Evolutionary conservation across 345 rosid genomes (phyloP).

Genomic region (Clausena lansium): DNA sequence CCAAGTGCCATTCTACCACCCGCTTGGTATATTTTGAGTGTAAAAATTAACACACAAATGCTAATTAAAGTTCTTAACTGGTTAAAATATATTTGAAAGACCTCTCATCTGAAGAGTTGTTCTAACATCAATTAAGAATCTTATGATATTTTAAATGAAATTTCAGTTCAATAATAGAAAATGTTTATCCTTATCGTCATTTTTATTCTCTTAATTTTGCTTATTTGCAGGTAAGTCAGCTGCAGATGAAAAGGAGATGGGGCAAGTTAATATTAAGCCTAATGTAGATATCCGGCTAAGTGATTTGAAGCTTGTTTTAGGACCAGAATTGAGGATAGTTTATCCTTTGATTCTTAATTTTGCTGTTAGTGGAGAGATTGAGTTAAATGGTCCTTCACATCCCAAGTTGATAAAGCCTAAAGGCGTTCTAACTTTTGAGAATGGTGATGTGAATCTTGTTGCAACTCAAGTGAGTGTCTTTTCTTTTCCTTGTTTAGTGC

Average conservation of each 20-base stretch:
- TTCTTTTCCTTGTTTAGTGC: not conserved
- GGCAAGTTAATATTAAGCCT: slow-evolving; percentile 66
- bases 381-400: slow-evolving; percentile 87
- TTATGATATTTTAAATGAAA: not conserved
- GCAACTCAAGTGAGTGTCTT: slow-evolving; percentile 76
- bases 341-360: slow-evolving; percentile 93
- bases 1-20: not conserved
- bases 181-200: not conserved
- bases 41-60: not conserved
- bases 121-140: not conserved
- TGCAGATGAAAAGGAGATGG: slow-evolving; percentile 67
- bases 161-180: not conserved
- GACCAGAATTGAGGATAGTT: slow-evolving; percentile 88
- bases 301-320: slow-evolving; percentile 88
- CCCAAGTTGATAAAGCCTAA: slow-evolving; percentile 86
- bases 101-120: not conserved
- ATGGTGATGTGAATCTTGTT: slow-evolving; percentile 98
- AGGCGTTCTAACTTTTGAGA: slow-evolving; percentile 89
- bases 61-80: not conserved
- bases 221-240: slow-evolving; percentile 61
- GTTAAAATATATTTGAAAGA: not conserved
- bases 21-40: not conserved
- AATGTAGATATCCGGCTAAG: slow-evolving; percentile 78
- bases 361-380: slow-evolving; percentile 93
- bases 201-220: not conserved